phyloP scores from a whole-genome alignment of 306 rosid species.

The Cicer pinnatifidum region DNA sequence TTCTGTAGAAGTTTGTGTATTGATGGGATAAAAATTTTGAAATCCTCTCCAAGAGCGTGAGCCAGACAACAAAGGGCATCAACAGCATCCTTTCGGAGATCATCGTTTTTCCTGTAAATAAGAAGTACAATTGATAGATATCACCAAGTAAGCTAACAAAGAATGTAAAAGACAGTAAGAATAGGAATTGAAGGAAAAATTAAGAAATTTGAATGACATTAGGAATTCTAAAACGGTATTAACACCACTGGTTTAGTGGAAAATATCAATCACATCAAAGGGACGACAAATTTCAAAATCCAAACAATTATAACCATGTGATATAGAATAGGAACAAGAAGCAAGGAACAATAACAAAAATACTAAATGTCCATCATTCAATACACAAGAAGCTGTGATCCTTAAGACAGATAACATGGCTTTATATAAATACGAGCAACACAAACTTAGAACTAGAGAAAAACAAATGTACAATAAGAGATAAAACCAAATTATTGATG shows the following conservation, averaged over 20 bases:
- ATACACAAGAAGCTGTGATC: not conserved
- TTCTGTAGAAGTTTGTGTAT: conserved; percentile 83
- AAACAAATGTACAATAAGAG: conserved; percentile 8
- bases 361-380: not conserved
- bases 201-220: conserved; percentile 22
- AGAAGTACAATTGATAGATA: conserved; percentile 32
- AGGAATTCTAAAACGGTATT: conserved; percentile 12
- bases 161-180: conserved; percentile 28
- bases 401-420: conserved; percentile 17
- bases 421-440: not conserved
- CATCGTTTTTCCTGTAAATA: conserved; percentile 77
- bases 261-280: conserved; percentile 23
- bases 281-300: not conserved
- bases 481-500: not conserved
- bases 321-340: conserved; percentile 12
- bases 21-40: conserved; percentile 89
- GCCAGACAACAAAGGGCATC: conserved; percentile 98
- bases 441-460: conserved; percentile 27
- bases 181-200: conserved; percentile 10
- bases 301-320: conserved; percentile 26
- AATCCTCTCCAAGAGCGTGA: conserved; percentile 97
- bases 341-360: conserved; percentile 10
- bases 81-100: conserved; percentile 83
- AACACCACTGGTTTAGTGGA: conserved; percentile 12
- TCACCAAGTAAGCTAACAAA: conserved; percentile 29